Evolutionary conservation across 139 green algal species (phyloP).

Genomic region (Micromonas pusilla): DNA sequence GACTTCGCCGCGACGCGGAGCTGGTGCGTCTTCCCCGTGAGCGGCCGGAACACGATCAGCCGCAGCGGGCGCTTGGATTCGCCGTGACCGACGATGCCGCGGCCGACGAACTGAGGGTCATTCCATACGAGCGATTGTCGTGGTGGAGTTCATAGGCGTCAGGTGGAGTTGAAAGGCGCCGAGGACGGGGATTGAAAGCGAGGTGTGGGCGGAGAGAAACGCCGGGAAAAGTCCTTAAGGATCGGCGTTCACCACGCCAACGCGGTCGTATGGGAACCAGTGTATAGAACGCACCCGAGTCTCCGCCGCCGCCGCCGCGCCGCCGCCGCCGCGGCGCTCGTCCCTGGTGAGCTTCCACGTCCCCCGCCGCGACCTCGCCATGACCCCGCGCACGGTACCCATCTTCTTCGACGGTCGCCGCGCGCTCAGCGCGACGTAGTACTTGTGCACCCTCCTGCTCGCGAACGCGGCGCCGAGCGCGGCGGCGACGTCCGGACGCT

Average conservation of each 20-base stretch:
- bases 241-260: no score
- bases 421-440: slow-evolving; percentile 39
- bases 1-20: slow-evolving; percentile 40
- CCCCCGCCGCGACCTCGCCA: slow-evolving; percentile 25
- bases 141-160: no score
- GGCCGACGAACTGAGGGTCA: no score
- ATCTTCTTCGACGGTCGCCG: slow-evolving; percentile 36
- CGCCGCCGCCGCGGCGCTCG: slow-evolving; percentile 2
- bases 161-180: no score
- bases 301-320: no score
- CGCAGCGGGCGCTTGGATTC: neutral
- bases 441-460: slow-evolving; percentile 28
- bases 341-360: slow-evolving; percentile 35
- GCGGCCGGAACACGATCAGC: slow-evolving; percentile 35
- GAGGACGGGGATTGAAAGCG: no score
- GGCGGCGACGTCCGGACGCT: slow-evolving; percentile 6
- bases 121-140: no score
- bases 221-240: no score
- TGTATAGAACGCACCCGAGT: no score
- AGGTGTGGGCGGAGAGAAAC: no score
- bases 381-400: slow-evolving; percentile 36
- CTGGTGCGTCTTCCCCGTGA: slow-evolving; percentile 43
- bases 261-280: no score
- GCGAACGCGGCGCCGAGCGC: slow-evolving; percentile 29
- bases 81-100: no score